Evolutionary conservation across 192 early-diverging fungal genomes (phyloP).

Genomic region (Backusella parvicylindrica): DNA sequence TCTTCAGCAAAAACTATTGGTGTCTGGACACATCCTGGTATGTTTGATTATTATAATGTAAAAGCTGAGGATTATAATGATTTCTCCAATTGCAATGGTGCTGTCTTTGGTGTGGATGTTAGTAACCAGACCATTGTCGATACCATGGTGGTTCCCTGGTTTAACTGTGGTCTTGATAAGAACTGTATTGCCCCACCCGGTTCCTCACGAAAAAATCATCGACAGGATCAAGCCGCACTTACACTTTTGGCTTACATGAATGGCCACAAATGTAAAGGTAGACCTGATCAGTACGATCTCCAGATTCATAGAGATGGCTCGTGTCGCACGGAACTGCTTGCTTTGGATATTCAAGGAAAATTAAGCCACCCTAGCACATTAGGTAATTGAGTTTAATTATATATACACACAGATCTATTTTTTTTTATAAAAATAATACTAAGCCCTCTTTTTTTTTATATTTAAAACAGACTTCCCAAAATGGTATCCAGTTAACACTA

Average conservation of each 20-base stretch:
- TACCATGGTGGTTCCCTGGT: constrained; percentile 43
- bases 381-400: constrained; percentile 10
- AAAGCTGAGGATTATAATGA: constrained; percentile 27
- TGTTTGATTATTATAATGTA: constrained; percentile 41
- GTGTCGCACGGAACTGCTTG: constrained; percentile 18
- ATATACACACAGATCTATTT: too few species aligned
- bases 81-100: constrained; percentile 47
- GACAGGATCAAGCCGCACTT: constrained; percentile 54
- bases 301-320: constrained; percentile 23
- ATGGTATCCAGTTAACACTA: constrained; percentile 22
- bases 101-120: constrained; percentile 42
- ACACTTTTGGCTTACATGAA: constrained; percentile 42
- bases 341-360: constrained; percentile 9
- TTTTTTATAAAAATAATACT: neutral
- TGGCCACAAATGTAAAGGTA: constrained; percentile 26
- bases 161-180: constrained; percentile 35
- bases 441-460: neutral
- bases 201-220: constrained; percentile 43
- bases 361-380: constrained; percentile 23
- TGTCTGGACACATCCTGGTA: constrained; percentile 45
- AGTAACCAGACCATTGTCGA: constrained; percentile 29
- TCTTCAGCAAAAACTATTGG: constrained; percentile 31
- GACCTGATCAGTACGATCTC: constrained; percentile 11
- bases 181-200: constrained; percentile 52
- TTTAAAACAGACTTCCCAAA: constrained; percentile 20